Conservation (phyloP, 441 rosid species). For the Dalechampia spathulata region DNA sequence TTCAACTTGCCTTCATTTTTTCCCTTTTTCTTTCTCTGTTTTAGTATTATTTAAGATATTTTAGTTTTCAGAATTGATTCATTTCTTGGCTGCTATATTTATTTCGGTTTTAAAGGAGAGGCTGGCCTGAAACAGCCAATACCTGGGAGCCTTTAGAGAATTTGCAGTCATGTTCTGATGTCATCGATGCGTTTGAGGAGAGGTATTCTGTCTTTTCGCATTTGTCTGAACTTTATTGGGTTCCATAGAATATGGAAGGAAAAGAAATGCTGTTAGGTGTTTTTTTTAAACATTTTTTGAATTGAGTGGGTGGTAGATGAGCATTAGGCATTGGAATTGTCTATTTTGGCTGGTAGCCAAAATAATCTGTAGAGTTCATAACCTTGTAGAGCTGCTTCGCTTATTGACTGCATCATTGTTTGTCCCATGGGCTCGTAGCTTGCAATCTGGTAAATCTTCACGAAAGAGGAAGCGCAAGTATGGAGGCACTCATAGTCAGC, state of each 20-base stretch:
- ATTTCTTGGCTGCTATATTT: neutral
- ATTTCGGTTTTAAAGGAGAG: constrained; percentile 59
- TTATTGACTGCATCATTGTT: neutral
- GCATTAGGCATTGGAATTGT: neutral
- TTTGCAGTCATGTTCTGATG: constrained; percentile 80
- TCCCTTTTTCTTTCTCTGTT: too few species aligned
- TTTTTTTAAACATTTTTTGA: too few species aligned
- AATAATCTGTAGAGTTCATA: too few species aligned
- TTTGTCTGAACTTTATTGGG: neutral
- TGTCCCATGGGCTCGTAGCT: constrained; percentile 38
- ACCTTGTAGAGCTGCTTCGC: too few species aligned
- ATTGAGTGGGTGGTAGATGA: too few species aligned
- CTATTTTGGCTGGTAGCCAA: neutral
- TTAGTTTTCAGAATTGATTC: constrained; percentile 11
- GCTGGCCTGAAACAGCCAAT: constrained; percentile 94
- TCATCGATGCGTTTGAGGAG: constrained; percentile 89
- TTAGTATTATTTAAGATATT: neutral
- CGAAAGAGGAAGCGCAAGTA: constrained; percentile 83
- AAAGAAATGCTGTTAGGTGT: too few species aligned
- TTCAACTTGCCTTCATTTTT: too few species aligned
- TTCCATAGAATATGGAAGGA: constrained; percentile 3
- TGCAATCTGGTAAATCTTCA: constrained; percentile 61
- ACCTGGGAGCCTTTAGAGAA: constrained; percentile 99
- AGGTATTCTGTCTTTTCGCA: constrained; percentile 35
- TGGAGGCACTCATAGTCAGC: constrained; percentile 46